phyloP scores from a whole-genome alignment of 2,329 filamentous ascomycete species.

The Raffaelea arxii region DNA sequence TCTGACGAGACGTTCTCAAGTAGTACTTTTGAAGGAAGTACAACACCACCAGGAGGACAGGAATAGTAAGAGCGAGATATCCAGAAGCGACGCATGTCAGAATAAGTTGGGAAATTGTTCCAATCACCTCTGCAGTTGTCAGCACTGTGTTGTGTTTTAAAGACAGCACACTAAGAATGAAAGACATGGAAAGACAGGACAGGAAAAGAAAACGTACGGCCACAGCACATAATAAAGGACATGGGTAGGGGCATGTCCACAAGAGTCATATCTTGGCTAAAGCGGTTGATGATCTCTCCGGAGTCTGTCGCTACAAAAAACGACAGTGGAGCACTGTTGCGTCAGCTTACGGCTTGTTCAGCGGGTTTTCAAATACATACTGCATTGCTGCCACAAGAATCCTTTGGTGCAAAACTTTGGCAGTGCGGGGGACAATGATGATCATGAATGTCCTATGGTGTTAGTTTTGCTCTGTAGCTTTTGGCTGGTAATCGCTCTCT shows the following conservation, averaged over 20 bases:
- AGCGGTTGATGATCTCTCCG: slow-evolving; percentile 20
- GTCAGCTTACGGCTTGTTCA: too few relatives aligned
- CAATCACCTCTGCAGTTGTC: slow-evolving; percentile 5
- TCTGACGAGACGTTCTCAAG: slow-evolving; percentile 39
- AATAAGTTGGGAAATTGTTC: slow-evolving; percentile 30
- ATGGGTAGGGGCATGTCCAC: background rate
- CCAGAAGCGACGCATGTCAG: slow-evolving; percentile 33
- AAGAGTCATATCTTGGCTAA: background rate
- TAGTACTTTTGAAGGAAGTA: slow-evolving; percentile 38
- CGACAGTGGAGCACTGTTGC: slow-evolving; percentile 20
- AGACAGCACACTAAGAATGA: background rate
- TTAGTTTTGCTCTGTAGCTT: background rate
- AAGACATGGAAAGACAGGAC: background rate
- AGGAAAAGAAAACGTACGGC: slow-evolving; percentile 2
- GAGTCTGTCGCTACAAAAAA: slow-evolving; percentile 24
- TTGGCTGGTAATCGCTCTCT: background rate
- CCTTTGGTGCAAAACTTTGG: slow-evolving; percentile 19
- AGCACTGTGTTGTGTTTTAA: background rate
- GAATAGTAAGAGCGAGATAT: slow-evolving; percentile 33
- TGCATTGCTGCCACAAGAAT: slow-evolving; percentile 14
- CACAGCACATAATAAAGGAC: slow-evolving; percentile 6
- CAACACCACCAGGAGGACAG: slow-evolving; percentile 27
- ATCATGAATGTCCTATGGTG: slow-evolving; percentile 20
- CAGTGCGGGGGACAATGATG: slow-evolving; percentile 20
- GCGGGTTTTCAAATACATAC: slow-evolving; percentile 9